Percentiles rank a stretch among this genome's conserved stretches.
phyloP scores from a whole-genome alignment of 768 basidiomycete species.

The Leucosporidium creatinivorum region DNA sequence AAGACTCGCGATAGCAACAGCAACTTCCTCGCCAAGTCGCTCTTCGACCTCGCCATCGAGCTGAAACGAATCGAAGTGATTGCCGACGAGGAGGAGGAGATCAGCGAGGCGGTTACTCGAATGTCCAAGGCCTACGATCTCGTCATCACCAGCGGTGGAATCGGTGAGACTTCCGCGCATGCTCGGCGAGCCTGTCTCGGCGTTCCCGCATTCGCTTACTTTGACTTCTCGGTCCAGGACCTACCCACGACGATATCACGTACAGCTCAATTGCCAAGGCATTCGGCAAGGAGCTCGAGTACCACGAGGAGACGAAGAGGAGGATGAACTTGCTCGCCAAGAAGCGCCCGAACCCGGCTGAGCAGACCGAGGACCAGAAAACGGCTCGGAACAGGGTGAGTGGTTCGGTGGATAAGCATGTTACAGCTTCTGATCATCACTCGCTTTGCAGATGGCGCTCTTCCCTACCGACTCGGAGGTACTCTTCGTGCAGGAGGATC shows the following conservation, averaged over 20 bases:
- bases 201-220: not conserved
- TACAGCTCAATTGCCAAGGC: constrained; percentile 80
- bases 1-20: constrained; percentile 58
- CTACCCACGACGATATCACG: constrained; percentile 55
- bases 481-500: constrained; percentile 65
- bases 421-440: too few relatives aligned
- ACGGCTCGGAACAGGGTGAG: constrained; percentile 57
- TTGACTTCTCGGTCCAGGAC: not conserved
- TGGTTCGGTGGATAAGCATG: too few relatives aligned
- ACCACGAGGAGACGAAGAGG: constrained; percentile 66
- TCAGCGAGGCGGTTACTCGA: constrained; percentile 74
- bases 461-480: constrained; percentile 71
- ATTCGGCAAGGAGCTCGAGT: constrained; percentile 60
- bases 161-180: constrained; percentile 58
- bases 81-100: constrained; percentile 81
- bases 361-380: constrained; percentile 66
- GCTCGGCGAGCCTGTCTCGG: not conserved
- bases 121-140: constrained; percentile 78
- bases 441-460: constrained; percentile 59
- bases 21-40: constrained; percentile 68
- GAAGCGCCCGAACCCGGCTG: constrained; percentile 45
- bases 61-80: constrained; percentile 77
- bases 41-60: constrained; percentile 78
- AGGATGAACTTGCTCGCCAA: constrained; percentile 14
- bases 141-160: constrained; percentile 83